Evolutionary conservation across 495 filamentous ascomycete genomes (phyloP), one percentile per base, ranked within the genome.

Genomic region (Aspergillus egyptiacus): DNA sequence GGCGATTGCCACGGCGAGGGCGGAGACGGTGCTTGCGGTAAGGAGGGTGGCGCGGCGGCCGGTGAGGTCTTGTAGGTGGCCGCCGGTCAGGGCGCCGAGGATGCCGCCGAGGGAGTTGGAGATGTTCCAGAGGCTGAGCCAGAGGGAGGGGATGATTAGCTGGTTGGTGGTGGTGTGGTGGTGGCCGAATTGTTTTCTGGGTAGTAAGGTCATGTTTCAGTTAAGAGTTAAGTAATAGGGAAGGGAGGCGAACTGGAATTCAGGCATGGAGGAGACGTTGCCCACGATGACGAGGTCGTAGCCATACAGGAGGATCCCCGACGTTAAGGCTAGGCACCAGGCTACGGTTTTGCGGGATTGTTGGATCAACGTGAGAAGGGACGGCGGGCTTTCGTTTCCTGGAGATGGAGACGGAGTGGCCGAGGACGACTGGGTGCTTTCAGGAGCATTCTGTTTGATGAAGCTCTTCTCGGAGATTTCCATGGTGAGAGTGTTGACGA

Each of bases 231-330:
- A 2, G 1, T 15, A 28, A 11, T 23, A 10, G 20, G 20, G 22
- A 7, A 10, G 1, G 28, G 23, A 3, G 19, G 44, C 56, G 36
- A 50, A 70, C 67, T 70, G 65, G 35, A 73, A 72, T 15, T 57
- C 55, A 24, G 68, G 68, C 65, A 76, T 70, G 4, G 69, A 66
- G n/a, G 71, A 66, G 3, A 72, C 65, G 35, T 64, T 68, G 6
- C 66, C 68, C 19, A 76, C 70, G 20, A 76, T 70, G n/a, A 68
- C 71, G n/a, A 68, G 54, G 30, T 76, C 73, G 53, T 72, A 76
- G 34, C 73, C 73, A 35, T 70, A 74, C 5, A 74, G 62, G n/a
- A 76, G 51, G 13, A 69, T 67, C 1, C 62, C 64, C 0, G 61
- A 62, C 10, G 62, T 60, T 18, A 67, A 35, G 0, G 63, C 63